These are phyloP conservation scores for Neurospora intermedia DNA, from an alignment of 495 filamentous ascomycete genomes.

Conservation along the genomic window DNA sequence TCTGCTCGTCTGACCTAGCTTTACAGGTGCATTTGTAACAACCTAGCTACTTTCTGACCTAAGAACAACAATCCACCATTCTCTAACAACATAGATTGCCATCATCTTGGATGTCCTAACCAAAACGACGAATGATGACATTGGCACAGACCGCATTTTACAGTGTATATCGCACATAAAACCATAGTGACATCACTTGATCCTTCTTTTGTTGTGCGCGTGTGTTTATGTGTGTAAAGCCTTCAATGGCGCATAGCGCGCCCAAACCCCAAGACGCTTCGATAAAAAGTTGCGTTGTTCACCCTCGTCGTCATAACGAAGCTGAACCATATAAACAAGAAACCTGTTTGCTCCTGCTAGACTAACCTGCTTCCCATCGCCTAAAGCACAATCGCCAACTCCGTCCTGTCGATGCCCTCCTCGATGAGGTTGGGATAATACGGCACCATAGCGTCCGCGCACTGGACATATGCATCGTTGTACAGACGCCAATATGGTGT, in stretches of 20 bases:
- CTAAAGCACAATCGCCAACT: conserved; percentile 77
- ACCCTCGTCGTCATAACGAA: not conserved
- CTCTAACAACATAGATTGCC: not conserved
- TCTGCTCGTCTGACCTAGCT: not conserved
- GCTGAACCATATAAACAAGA: not conserved
- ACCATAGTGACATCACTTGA: not conserved
- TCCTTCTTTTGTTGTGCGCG: not conserved
- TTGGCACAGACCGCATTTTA: not conserved
- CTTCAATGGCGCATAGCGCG: not conserved
- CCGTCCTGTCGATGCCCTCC: conserved; percentile 60
- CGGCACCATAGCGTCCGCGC: conserved; percentile 87
- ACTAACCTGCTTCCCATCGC: not conserved
- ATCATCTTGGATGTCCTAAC: not conserved
- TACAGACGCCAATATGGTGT: conserved; percentile 91
- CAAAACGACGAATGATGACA: not conserved
- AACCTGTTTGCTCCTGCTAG: not conserved
- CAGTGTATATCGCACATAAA: not conserved
- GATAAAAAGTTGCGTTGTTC: not conserved
- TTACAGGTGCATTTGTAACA: not conserved
- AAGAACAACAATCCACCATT: not conserved
- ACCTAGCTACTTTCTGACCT: not conserved
- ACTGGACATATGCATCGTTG: conserved; percentile 94
- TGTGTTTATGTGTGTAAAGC: not conserved
- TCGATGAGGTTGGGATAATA: conserved; percentile 83
- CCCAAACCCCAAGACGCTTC: not conserved